These are phyloP conservation scores for Acer negundo DNA, from an alignment of 345 rosid genomes.

Conservation along the genomic window DNA sequence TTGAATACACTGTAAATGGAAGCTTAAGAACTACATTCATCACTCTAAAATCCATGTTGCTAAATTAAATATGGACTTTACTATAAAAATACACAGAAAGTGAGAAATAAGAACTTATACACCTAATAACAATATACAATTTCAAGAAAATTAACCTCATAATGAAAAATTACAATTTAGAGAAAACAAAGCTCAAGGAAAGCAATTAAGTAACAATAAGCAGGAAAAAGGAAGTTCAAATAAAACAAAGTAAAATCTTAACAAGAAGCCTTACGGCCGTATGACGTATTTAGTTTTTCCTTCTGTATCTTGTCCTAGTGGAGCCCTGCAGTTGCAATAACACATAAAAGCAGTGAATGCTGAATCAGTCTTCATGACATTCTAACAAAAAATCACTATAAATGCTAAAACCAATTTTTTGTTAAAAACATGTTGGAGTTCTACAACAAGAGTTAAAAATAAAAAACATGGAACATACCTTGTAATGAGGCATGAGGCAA, in stretches of 20 bases:
- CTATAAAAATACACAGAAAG: background rate
- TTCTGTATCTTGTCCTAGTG: slow-evolving; percentile 70
- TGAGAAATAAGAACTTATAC: background rate
- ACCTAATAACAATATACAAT: background rate
- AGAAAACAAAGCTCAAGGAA: slow-evolving; percentile 11
- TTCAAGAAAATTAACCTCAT: background rate
- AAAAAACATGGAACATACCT: slow-evolving; percentile 45
- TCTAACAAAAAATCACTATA: background rate
- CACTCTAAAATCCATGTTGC: background rate
- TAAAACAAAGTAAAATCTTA: slow-evolving; percentile 11
- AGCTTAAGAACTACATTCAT: background rate
- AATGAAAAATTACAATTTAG: background rate
- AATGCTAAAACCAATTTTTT: background rate
- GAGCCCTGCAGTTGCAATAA: slow-evolving; percentile 65
- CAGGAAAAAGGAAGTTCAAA: slow-evolving; percentile 2
- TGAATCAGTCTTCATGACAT: background rate
- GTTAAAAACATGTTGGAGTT: background rate
- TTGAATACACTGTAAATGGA: background rate
- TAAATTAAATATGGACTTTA: background rate
- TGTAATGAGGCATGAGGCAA: slow-evolving; percentile 90
- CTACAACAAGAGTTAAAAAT: background rate
- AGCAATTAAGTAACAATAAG: slow-evolving; percentile 12
- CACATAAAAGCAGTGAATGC: slow-evolving; percentile 8
- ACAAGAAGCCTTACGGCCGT: slow-evolving; percentile 74
- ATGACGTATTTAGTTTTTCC: slow-evolving; percentile 88